Evolutionary conservation across 257 asterid genomes (phyloP), one percentile per base, ranked within the genome.

Genomic region (Cinchona pubescens): DNA sequence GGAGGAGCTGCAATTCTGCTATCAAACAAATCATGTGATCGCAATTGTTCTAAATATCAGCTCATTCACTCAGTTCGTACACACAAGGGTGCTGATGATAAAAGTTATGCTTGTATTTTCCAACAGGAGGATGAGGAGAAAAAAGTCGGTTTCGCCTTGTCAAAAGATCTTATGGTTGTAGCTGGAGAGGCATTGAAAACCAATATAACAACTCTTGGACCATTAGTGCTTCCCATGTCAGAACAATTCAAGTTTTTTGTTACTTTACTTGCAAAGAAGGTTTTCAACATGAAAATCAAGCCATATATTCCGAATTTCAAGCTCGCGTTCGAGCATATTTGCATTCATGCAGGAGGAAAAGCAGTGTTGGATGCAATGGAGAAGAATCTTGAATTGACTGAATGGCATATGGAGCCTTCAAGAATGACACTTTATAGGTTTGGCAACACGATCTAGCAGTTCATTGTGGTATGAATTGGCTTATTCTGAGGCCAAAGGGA

Each of bases 321-420:
- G 46, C 81, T 82, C 0, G 90, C 88, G 0, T 84, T 86, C 38
- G 90, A 86, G 82, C 87, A 86, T 40, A 82, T 86, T 34, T 86
- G 88, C 75, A 78, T 86, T 19, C 90, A 86, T 38, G 86, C 90
- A 0, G 90, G 90, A 2, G 90, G 88, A 8, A 77, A 83, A 49
- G 84, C 84, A 0, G 90, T 86, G 66, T 40, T 86, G 53, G 90
- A 86, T 35, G 88, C 81, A 46, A 38, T 85, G 0, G 82, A 87
- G 72, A 85, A 81, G 80, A 85, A 82, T 43, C 87, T 87, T 2
- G 78, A 81, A 5, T 72, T 87, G 0, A 70, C 53, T 15, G 67
- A 81, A 13, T 81, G 88, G 88, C 85, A 85, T 9, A 85, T 87
- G 89, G 89, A 87, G 68, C 87, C 89, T 3, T 87, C 91, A 16